Evolutionary conservation across 1,284 basidiomycete genomes (phyloP).

Genomic region (Trametes hirsuta): DNA sequence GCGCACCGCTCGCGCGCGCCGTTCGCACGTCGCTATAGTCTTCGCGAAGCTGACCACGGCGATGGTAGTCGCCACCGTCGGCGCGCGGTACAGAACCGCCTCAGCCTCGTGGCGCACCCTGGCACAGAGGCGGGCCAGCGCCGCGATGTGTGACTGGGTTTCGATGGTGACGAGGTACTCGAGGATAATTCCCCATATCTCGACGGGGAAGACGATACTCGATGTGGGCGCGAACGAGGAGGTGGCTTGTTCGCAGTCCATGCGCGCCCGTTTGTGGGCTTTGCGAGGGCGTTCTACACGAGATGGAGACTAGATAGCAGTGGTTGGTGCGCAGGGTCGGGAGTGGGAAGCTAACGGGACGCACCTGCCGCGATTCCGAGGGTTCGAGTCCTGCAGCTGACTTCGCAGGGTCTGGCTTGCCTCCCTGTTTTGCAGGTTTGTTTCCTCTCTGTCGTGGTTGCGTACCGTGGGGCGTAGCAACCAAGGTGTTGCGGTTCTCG

Average conservation of each 20-base stretch:
- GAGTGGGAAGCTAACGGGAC: no score
- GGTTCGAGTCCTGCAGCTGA: no score
- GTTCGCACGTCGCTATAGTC: neutral
- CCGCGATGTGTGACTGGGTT: neutral
- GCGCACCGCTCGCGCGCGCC: neutral
- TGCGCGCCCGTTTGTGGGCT: no score
- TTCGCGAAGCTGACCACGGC: neutral
- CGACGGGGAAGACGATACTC: neutral
- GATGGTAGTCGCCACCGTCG: neutral
- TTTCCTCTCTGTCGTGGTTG: neutral
- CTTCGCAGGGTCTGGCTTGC: no score
- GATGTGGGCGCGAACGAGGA: neutral
- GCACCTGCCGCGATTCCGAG: no score
- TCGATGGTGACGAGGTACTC: neutral
- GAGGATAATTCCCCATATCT: neutral
- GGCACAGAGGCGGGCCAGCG: neutral
- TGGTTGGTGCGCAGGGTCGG: no score
- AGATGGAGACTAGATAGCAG: no score
- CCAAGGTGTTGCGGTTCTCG: no score
- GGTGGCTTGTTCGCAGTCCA: no score
- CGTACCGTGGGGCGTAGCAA: no score
- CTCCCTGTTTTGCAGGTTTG: neutral
- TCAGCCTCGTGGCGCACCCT: neutral
- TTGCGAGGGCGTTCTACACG: no score
- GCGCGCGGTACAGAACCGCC: neutral